Conservation (phyloP, 306 rosid species). For the Prunus davidiana region DNA sequence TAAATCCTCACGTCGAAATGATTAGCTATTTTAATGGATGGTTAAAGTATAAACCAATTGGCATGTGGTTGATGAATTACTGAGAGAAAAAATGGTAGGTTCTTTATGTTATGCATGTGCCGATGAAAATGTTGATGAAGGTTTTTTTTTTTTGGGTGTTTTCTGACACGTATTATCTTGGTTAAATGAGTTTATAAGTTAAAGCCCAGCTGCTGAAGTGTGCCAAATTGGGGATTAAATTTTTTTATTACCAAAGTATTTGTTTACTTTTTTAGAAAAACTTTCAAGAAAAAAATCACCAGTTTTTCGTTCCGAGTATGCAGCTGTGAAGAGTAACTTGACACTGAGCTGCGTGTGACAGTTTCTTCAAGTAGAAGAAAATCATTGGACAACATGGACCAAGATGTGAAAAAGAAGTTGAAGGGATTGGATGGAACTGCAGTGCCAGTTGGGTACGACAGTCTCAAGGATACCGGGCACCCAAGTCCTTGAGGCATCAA, state of each 20-base stretch:
- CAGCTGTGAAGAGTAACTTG: slow-evolving; percentile 9
- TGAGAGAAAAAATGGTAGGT: background rate
- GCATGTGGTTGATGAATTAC: background rate
- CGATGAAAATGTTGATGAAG: background rate
- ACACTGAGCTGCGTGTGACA: background rate
- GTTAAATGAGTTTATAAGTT: background rate
- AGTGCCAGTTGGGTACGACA: slow-evolving; percentile 16
- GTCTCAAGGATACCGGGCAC: slow-evolving; percentile 7
- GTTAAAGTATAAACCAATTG: background rate
- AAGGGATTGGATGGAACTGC: slow-evolving; percentile 18
- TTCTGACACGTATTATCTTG: background rate
- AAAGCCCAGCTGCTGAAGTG: background rate
- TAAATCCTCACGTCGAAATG: background rate
- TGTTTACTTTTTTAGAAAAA: background rate
- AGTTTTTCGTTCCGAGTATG: background rate
- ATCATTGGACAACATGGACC: slow-evolving; percentile 19
- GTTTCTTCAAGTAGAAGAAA: slow-evolving; percentile 7
- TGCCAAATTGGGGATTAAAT: background rate
- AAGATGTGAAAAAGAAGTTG: slow-evolving; percentile 20
- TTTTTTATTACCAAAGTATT: background rate
- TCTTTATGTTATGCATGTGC: background rate
- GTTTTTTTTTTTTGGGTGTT: background rate
- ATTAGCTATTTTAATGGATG: too few species aligned
- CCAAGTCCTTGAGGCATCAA: slow-evolving; percentile 8
- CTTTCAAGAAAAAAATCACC: background rate